A percentile compares a stretch with the other conserved stretches of the same genome.
Conservation (phyloP, 768 basidiomycete genomes). For the Kwoniella newhampshirensis region DNA sequence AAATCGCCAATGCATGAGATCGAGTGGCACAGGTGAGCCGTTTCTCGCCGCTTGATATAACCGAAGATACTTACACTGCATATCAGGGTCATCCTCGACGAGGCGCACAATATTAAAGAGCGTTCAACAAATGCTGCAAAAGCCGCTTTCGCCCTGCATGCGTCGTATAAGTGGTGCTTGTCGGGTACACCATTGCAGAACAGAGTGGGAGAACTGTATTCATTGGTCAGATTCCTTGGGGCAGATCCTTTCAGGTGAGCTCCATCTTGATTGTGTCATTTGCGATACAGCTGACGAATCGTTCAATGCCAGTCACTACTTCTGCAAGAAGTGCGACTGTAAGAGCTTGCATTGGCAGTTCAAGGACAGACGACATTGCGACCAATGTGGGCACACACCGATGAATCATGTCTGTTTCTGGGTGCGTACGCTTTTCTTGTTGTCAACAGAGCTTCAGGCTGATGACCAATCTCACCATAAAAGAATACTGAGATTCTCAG, state of each 20-base stretch:
- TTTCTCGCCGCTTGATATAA: slow-evolving; percentile 59
- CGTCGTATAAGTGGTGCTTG: slow-evolving; percentile 86
- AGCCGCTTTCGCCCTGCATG: slow-evolving; percentile 84
- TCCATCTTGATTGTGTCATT: neutral
- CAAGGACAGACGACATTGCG: slow-evolving; percentile 74
- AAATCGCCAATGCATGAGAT: slow-evolving; percentile 79
- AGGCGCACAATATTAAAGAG: slow-evolving; percentile 98
- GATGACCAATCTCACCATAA: neutral
- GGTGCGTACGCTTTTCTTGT: slow-evolving; percentile 18
- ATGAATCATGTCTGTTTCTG: slow-evolving; percentile 79
- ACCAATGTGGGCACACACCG: slow-evolving; percentile 58
- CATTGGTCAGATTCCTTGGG: slow-evolving; percentile 81
- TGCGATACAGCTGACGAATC: slow-evolving; percentile 2
- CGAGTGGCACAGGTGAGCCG: slow-evolving; percentile 68
- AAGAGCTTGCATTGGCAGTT: slow-evolving; percentile 95
- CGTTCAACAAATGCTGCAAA: slow-evolving; percentile 91
- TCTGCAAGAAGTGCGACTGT: slow-evolving; percentile 78
- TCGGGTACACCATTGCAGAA: slow-evolving; percentile 97
- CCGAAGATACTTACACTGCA: neutral
- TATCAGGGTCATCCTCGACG: slow-evolving; percentile 64
- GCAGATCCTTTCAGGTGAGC: slow-evolving; percentile 62
- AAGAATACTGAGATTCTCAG: slow-evolving; percentile 90
- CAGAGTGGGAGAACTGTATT: slow-evolving; percentile 97
- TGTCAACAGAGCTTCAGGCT: neutral
- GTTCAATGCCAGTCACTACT: slow-evolving; percentile 46